Evolutionary conservation across 805 yeast species (phyloP), one percentile per base, ranked within the genome.

Genomic region (Wilhelminamyces savonicus): DNA sequence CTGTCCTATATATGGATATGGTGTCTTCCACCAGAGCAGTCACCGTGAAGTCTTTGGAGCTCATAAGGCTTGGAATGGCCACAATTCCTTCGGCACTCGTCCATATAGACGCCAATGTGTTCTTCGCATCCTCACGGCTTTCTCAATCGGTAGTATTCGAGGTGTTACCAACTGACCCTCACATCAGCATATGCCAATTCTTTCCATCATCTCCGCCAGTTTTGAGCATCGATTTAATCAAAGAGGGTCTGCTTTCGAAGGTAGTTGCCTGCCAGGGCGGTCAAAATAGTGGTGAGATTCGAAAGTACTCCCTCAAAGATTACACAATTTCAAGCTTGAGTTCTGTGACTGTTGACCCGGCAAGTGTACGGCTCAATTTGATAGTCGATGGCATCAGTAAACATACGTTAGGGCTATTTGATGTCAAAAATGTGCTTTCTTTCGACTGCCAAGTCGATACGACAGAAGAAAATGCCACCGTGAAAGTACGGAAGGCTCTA

Each of bases 221-320:
- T 5, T 31, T 61, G 13, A 52, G 50, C 27, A 25, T 59, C 9
- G 41, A 41, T 15, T 25, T 39, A 3, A 17, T 24, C 13, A 29
- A 26, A 2, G 25, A 30, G 2, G 31, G 35, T 14, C 17, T 16
- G 6, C n/a, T n/a, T n/a, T 23, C 28, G 3, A 36, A 37, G 3
- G 11, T 57, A 4, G 34, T 50, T 13, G 30, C 51, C 10, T 51
- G 59, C 24, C 61, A 54, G 29, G 66, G 66, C 10, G 64, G 64
- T 2, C 51, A 54, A 33, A 48, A 56, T 16, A 48, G 55, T 26
- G 62, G 64, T 2, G 64, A 61, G 28, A 35, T 53, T 22, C 32
- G 39, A 28, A 41, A 34, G 21, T 13, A 26, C n/a, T 13, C 22
- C 23, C n/a, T 6, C 21, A 14, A 6, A 11, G 15, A 13, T 22